Evolutionary conservation across 495 filamentous ascomycete species (phyloP), one percentile per base, ranked within the genome.

Genomic region (Hypoxylon subgilvum): DNA sequence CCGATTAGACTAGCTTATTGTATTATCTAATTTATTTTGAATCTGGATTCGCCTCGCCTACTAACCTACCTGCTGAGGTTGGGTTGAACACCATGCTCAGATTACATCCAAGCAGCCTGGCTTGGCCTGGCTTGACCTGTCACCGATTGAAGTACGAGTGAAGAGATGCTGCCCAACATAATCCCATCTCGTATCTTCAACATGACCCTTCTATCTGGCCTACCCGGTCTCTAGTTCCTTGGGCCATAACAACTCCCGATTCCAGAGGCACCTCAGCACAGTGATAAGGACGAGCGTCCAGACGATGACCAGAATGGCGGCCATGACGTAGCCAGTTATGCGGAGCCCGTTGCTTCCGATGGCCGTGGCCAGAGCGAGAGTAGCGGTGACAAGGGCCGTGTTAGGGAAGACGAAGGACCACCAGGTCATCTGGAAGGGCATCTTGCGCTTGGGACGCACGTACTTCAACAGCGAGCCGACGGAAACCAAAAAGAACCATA

Each of bases 331-430:
- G 0, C 87, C 90, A 19, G 89, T 67, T 10, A 91, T 83, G 21
- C 84, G 68, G 28, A 95, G 86, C 1, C 81, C 75, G 21, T 72
- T 69, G 59, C 78, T 85, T 1, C 80, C 74, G 27, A 92, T 84
- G 1, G 85, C 85, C 25, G 78, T 78, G 2, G 83, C 86, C n/a
- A 93, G 74, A 2, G 86, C 85, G 59, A 88, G 85, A 0, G 89
- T 92, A 0, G 89, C 87, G 0, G 86, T 89, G 25, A 88, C 76
- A 46, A 91, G 69, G 0, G 88, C 87, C 5, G 89, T 93, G 59
- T 96, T 93, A 2, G 91, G 91, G 65, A 96, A 96, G 0, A 96
- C 79, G 66, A 92, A 96, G 0, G 86, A 89, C 69, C 85, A 94
- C 89, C 90, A 96, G 2, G 85, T 90, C 90, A 96, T 93, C 18